Evolutionary conservation across 495 filamentous ascomycete species (phyloP), one percentile per base, ranked within the genome.

Genomic region (Cudoniella acicularis): DNA sequence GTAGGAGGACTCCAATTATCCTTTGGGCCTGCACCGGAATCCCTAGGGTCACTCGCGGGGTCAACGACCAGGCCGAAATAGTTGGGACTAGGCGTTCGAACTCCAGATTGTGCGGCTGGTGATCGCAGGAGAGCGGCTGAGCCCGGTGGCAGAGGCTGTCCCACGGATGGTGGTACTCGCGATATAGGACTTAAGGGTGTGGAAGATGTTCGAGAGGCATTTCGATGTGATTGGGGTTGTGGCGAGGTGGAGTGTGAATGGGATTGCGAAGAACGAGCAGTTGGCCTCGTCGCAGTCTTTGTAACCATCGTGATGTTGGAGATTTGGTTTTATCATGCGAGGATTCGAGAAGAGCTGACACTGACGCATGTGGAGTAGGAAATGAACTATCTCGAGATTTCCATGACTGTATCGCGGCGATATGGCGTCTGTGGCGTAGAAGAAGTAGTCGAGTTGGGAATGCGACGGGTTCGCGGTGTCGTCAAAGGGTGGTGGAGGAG

Each of bases 61-160:
- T 93, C 87, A 52, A 88, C 73, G 25, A 78, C 73, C 49, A 94
- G 78, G 47, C 86, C 87, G 63, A 96, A 96, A 71, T 96, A 96
- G 67, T 87, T 90, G 18, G 90, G 87, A 67, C 87, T 90, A 18
- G 86, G 69, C 4, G 79, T 71, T 26, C 75, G 72, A 46, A 66
- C 70, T 42, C 78, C 75, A 26, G 62, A 61, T 6, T 63, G 60
- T 73, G 68, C 57, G 66, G 63, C 69, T 77, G 75, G 69, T 71
- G 71, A 72, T 75, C 70, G 65, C 73, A 74, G 74, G 75, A 63
- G 66, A 62, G 65, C 65, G 62, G 60, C 49, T 3, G 60, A 22
- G 42, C 25, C 47, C 10, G 61, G 65, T 17, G 66, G 60, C 21
- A 68, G 36, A 11, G 63, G 10, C 43, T 64, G 64, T 23, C 62